Conservation (phyloP, 202 grass and related monocot genomes). For the Saccharum hybrid region DNA sequence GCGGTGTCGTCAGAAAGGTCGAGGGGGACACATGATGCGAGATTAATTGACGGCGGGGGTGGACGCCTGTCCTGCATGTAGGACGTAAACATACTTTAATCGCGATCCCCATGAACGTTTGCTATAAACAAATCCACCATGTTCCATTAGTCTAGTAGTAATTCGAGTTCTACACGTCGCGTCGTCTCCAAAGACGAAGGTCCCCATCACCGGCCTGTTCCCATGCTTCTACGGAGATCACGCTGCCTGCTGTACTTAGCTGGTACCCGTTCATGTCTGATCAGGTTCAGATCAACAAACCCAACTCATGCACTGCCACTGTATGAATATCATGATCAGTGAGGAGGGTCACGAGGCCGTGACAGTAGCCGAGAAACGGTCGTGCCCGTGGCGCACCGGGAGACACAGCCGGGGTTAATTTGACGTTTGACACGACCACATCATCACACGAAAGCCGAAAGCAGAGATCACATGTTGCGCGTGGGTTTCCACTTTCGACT, state of each 20-base stretch:
- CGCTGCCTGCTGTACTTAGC: too few species aligned
- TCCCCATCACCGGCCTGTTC: too few species aligned
- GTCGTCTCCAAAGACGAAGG: too few species aligned
- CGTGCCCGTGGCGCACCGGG: background rate
- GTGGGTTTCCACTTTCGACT: background rate
- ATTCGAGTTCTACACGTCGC: too few species aligned
- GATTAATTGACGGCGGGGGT: background rate
- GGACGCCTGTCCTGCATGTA: conserved; percentile 34
- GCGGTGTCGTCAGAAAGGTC: background rate
- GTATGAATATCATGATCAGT: background rate
- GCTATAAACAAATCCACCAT: background rate
- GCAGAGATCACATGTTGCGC: conserved; percentile 34
- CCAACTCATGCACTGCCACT: too few species aligned
- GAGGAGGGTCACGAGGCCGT: background rate
- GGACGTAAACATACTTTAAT: conserved; percentile 4
- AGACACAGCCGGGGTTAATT: too few species aligned
- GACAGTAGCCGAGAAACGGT: conserved; percentile 21
- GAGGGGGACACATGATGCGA: background rate
- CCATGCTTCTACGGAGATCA: too few species aligned
- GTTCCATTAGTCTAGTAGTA: too few species aligned
- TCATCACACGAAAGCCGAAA: conserved; percentile 9
- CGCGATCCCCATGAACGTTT: background rate
- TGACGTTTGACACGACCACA: background rate
- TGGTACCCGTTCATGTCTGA: too few species aligned
- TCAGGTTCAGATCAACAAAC: too few species aligned